Base-by-base conservation (phyloP, 768 basidiomycete species). In the Termitomyces sp. region DNA sequence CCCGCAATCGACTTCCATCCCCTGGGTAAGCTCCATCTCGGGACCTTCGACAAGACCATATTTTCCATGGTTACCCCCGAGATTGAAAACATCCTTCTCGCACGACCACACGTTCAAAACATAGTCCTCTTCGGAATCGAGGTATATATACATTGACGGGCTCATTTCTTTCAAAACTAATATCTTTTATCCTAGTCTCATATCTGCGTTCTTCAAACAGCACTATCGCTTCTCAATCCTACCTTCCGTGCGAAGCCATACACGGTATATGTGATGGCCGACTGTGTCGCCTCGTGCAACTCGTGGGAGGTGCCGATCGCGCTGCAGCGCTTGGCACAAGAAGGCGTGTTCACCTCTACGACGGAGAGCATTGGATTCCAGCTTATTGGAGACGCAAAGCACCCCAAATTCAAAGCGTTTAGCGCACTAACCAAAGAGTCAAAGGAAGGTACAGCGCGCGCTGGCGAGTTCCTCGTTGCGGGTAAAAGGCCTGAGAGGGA, bases 41-140 rank as follows among this genome's bases (percentile, higher is more conserved):
- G 79, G 40, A 82, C 84, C 10, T 77, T 84, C 65, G 82, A 87
- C 63, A 97, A 97, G 69, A 84, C 85, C 0, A 79, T 82, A 52
- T 97, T 98, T 75, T 90, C 89, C 1, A 96, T 97, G 95, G 64
- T 87, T 54, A 86, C 84, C 0, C 81, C 87, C 6, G 83, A 90
- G 34, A 81, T 95, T 6, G 70, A 76, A 52, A 58, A 71, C 2
- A 59, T 85, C 8, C 74, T 96, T 52, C 66, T 68, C 21, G 62
- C 76, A 5, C 78, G 75, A 25, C 77, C 80, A 4, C 63, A 73
- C 14, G 66, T 88, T 56, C 77, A 78, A 40, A 83, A 82, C 7
- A 74, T 94, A 45, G 82, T 96, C 7, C 68, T 98, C 5, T 85
- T 93, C 59, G 95, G 95, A 16, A 94, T 96, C 50, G 95, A 96